Conservation (phyloP, 352 stramenopile genomes). For the Globisporangium camurandrum region DNA sequence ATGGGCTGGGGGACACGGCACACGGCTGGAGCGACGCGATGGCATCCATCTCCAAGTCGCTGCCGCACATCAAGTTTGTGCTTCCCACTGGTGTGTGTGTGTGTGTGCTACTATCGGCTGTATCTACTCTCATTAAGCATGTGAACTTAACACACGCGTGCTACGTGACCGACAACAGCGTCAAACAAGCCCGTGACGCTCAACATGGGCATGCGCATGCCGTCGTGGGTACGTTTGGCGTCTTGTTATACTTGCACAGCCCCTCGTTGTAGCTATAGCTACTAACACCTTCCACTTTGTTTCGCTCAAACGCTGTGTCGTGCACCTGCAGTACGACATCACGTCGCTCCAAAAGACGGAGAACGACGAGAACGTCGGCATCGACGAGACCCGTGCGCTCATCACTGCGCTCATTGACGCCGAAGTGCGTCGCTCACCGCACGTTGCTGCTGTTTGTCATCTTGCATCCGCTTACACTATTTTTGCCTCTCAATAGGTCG, state of each 20-base stretch:
- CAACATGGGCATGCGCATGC: constrained; percentile 93
- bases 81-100: constrained; percentile 45
- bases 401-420: constrained; percentile 82
- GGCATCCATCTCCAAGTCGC: constrained; percentile 32
- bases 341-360: constrained; percentile 80
- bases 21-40: constrained; percentile 81
- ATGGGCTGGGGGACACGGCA: constrained; percentile 90
- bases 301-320: too few species aligned
- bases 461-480: not conserved
- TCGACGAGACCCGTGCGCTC: constrained; percentile 69
- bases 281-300: not conserved
- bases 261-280: not conserved
- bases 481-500: too few species aligned
- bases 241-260: not conserved
- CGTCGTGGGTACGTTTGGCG: constrained; percentile 68
- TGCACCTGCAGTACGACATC: constrained; percentile 85
- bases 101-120: not conserved
- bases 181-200: constrained; percentile 88
- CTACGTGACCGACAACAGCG: constrained; percentile 24
- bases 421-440: constrained; percentile 18
- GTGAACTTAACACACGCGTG: not conserved
- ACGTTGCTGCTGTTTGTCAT: not conserved
- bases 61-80: constrained; percentile 74
- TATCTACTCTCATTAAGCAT: not conserved
- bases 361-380: constrained; percentile 85